Evolutionary conservation across 169 alveolate species (phyloP), one percentile per base, ranked within the genome.

Genomic region (Plasmodium relictum): DNA sequence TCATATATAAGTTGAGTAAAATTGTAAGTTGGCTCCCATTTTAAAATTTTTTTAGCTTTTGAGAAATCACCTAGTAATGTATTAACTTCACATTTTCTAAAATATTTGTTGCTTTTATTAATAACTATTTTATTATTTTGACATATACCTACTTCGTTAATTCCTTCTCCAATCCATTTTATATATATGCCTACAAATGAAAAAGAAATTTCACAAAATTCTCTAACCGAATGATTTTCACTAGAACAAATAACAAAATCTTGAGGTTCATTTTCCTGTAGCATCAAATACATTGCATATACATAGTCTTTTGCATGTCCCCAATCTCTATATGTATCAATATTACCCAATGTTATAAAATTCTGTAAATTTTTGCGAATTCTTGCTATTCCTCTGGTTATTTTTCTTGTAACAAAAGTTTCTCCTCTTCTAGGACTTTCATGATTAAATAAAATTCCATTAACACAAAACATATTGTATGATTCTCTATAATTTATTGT

Each of bases 261-360:
- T 9, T 73, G 76, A 1, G 96, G 94, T 6, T 68, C 74, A 39
- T 93, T 88, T 66, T 89, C 93, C 78, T 94, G 94, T 31, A 94
- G 93, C 93, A 95, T 88, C 56, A 88, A 56, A 94, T 96, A 95
- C 94, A 95, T 93, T 65, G 92, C 96, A 68, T 87, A 18, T 59
- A 93, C 95, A 91, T 93, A 94, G 80, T 95, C 96, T 50, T 83
- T 73, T 9, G 96, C 96, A 74, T 95, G 97, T 0, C 96, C 96
- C 97, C 97, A 95, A 74, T 95, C 97, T 54, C 97, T 73, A 80
- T 73, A 88, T 31, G 95, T 93, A 65, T 94, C 94, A 22, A 95
- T 65, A 88, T 95, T 93, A 22, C 97, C 97, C 26, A 93, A 74
- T 16, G 26, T 44, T 10, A 91, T 66, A 26, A 37, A 20, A 7